A percentile compares a stretch with the other conserved stretches of the same genome.
Evolutionary conservation across 2,329 filamentous ascomycete genomes (phyloP).

Genomic region (Colletotrichum sp.): DNA sequence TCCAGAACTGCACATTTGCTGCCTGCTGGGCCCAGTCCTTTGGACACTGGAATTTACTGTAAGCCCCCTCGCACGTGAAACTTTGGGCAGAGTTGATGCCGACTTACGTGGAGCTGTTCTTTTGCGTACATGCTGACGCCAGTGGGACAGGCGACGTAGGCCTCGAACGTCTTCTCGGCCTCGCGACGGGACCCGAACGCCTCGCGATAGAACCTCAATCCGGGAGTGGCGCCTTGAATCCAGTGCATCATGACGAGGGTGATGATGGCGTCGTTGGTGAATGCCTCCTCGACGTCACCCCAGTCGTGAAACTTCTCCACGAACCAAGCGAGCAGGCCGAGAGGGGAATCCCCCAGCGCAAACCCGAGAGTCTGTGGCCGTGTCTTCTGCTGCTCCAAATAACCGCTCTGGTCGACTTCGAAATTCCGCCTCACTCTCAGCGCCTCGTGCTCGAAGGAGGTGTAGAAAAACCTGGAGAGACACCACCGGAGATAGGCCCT

Average conservation of each 20-base stretch:
- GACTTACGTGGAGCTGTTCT: not conserved
- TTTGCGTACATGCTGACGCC: not conserved
- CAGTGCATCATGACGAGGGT: conserved; percentile 23
- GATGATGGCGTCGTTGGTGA: conserved; percentile 21
- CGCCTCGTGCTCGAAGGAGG: not conserved
- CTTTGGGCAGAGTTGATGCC: too few relatives aligned
- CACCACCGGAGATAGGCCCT: not conserved
- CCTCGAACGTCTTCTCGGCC: not conserved
- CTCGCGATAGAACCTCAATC: conserved; percentile 16
- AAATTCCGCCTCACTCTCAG: not conserved
- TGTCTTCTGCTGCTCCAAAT: not conserved
- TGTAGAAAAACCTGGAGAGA: not conserved
- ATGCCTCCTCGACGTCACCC: conserved; percentile 26
- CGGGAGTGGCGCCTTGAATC: not conserved
- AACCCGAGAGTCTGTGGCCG: not conserved
- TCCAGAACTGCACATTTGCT: not conserved
- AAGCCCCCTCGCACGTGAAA: too few relatives aligned
- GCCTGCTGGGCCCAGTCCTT: not conserved
- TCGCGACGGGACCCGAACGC: not conserved
- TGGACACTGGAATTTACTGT: not conserved
- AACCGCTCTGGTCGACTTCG: not conserved
- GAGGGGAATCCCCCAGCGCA: conserved; percentile 32
- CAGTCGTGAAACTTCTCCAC: conserved; percentile 19
- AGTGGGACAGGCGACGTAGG: not conserved
- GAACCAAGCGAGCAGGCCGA: conserved; percentile 23